Base-by-base conservation (phyloP, 1,284 basidiomycete genomes). In the Leccinum angustisporum region DNA sequence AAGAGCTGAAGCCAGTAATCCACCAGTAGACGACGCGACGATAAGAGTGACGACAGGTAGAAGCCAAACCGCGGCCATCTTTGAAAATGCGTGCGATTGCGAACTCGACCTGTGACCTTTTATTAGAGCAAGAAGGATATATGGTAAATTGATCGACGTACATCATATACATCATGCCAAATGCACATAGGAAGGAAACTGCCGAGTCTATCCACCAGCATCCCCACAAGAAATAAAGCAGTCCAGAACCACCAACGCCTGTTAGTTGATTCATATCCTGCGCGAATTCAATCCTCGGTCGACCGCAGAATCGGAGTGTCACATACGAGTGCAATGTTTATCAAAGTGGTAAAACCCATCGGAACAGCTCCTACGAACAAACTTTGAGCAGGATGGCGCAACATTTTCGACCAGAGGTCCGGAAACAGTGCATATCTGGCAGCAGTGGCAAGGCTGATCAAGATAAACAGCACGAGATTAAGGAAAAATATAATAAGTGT, bases 151-250 rank as follows among this genome's bases (percentile, higher is more conserved):
- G 3, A 2, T 21, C n/a, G 7, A 70, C 80, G 61, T 63, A 82
- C 82, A 87, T 86, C 8, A 79, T 71, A 66, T 86, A 82, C 11
- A 86, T 68, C 72, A 87, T 77, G 5, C 85, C 86, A 56, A 87
- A 80, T 56, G 81, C 81, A 64, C 83, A 78, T 10, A 79, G 11
- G 40, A 84, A 72, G 2, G 86, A 81, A 5, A 83, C 62, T 0
- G 76, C 63, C 0, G 79, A 76, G 65, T 85, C 81, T 56, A 86
- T 64, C 87, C 86, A 89, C 88, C 87, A 90, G 36, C 86, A 75
- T 8, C 73, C 83, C 79, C 86, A 85, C 5, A 86, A 77, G 8
- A 84, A 75, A 58, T 77, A 81, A 7, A 82, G 78, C 65, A 86
- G 84, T 9, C 69, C 61, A 1, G 56, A 65, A 4, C 83, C 82